These are phyloP conservation scores for Populus alba DNA, from an alignment of 345 rosid genomes.

Conservation along the genomic window DNA sequence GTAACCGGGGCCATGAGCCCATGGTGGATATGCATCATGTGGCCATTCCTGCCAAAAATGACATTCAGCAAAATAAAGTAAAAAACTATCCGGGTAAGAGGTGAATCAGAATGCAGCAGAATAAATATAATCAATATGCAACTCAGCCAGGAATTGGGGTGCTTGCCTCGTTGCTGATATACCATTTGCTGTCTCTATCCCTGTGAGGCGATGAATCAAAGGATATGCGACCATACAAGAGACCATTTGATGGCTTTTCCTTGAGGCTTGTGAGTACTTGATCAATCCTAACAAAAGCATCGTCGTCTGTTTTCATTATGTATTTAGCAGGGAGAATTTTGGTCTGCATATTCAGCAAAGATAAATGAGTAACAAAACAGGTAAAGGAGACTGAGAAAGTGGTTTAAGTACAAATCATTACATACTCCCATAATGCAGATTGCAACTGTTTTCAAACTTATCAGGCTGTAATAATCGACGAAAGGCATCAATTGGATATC, in stretches of 20 bases:
- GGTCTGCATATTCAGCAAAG: conserved; percentile 47
- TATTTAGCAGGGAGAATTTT: conserved; percentile 75
- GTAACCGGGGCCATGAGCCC: conserved; percentile 99
- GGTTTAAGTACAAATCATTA: neutral
- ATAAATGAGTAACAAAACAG: neutral
- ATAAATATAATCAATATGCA: conserved; percentile 5
- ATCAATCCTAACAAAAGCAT: conserved; percentile 84
- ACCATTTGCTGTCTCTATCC: conserved; percentile 82
- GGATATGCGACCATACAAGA: conserved; percentile 70
- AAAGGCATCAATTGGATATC: conserved; percentile 93
- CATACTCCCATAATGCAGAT: conserved; percentile 86
- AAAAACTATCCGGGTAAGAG: neutral
- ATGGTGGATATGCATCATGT: conserved; percentile 68
- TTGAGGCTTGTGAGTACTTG: conserved; percentile 63
- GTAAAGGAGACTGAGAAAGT: neutral
- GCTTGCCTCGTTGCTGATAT: conserved; percentile 63
- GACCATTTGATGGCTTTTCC: conserved; percentile 53
- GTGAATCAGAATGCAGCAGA: conserved; percentile 5
- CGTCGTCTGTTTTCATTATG: conserved; percentile 94
- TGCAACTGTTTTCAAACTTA: conserved; percentile 76
- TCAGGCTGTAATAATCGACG: conserved; percentile 82
- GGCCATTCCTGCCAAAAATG: conserved; percentile 67
- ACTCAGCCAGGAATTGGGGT: neutral
- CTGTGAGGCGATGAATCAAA: conserved; percentile 73
- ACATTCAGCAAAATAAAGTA: neutral